Percentiles rank a stretch among this genome's conserved stretches.
Conservation (phyloP, 1,139 yeast genomes). For the Taphrina betulina region DNA sequence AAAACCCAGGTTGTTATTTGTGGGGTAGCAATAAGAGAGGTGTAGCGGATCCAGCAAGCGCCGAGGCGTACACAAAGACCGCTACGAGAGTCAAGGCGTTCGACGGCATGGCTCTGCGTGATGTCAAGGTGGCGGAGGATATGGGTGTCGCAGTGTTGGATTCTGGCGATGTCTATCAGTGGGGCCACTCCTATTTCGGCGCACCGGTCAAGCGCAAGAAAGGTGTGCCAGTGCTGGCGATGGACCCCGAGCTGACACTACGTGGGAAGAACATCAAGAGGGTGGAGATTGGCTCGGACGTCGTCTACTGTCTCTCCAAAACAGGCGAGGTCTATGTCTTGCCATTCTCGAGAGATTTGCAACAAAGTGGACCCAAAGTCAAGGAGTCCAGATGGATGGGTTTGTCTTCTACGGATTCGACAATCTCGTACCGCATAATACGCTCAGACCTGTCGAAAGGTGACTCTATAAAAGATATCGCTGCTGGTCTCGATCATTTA, state of each 20-base stretch:
- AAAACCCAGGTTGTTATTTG: constrained; percentile 34
- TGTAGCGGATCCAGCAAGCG: constrained; percentile 36
- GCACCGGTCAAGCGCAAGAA: constrained; percentile 39
- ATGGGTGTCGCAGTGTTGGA: constrained; percentile 64
- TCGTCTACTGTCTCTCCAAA: constrained; percentile 56
- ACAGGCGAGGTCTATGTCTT: constrained; percentile 56
- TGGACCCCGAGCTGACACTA: constrained; percentile 46
- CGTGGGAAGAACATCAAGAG: constrained; percentile 51
- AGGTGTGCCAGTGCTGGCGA: constrained; percentile 34
- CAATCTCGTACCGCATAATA: constrained; percentile 12
- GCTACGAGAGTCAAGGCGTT: constrained; percentile 66
- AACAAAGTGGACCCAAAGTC: constrained; percentile 34
- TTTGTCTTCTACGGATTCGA: constrained; percentile 18
- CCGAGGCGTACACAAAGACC: constrained; percentile 38
- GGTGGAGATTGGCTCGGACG: constrained; percentile 43
- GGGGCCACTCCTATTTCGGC: constrained; percentile 51
- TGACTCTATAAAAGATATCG: constrained; percentile 55
- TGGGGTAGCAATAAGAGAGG: constrained; percentile 38
- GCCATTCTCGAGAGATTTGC: constrained; percentile 47
- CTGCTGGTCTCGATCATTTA: constrained; percentile 67
- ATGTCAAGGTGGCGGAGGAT: constrained; percentile 55
- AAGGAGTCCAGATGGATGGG: constrained; percentile 30
- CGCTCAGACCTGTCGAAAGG: constrained; percentile 43
- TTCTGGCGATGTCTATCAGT: constrained; percentile 73
- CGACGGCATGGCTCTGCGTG: constrained; percentile 59